Evolutionary conservation across 495 filamentous ascomycete species (phyloP), one percentile per base, ranked within the genome.

Genomic region (Pseudevernia furfuracea): DNA sequence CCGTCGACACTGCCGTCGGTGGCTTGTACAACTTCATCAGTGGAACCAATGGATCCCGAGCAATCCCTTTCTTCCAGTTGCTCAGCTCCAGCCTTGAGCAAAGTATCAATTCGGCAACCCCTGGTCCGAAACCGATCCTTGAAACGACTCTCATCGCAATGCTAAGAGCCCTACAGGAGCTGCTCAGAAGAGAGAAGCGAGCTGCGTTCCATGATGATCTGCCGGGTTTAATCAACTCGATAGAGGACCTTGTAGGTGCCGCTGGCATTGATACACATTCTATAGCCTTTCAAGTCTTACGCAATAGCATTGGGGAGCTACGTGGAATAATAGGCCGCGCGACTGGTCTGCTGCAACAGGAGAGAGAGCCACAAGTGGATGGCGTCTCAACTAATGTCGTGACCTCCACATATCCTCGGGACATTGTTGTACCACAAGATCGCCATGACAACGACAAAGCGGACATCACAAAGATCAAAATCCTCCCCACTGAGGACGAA

Each of bases 401-500:
- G 43, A 61, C 25, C 55, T 68, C 56, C 10, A 61, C 39, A 1
- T 61, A 48, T 53, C 68, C 66, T 28, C 56, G 68, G 23, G 43
- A 48, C 15, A n/a, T 70, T 7, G 44, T 62, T 12, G 8, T 43
- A 21, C 72, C 70, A 7, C 73, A 69, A 12, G 67, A 64, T 32
- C 77, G 87, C 8, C 88, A 91, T 63, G 80, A 89, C 70, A 91
- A 90, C 65, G 88, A 90, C 68, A 71, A 82, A 55, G 76, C 71
- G 0, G 73, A 83, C 64, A 88, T 89, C 52, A 64, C 71, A 30
- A 66, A 84, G 7, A 87, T 90, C 52, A 72, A 74, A 36, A 84
- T 90, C 41, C 70, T 90, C 21, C 88, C 88, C 0, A 89, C 87
- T 0, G 74, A 74, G 8, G 71, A 80, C 43, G 88, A 91, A 70